Percentiles rank a stretch among this genome's conserved stretches.
Conservation (phyloP, 1,284 basidiomycete species). For the Sphagnurus paluster region DNA sequence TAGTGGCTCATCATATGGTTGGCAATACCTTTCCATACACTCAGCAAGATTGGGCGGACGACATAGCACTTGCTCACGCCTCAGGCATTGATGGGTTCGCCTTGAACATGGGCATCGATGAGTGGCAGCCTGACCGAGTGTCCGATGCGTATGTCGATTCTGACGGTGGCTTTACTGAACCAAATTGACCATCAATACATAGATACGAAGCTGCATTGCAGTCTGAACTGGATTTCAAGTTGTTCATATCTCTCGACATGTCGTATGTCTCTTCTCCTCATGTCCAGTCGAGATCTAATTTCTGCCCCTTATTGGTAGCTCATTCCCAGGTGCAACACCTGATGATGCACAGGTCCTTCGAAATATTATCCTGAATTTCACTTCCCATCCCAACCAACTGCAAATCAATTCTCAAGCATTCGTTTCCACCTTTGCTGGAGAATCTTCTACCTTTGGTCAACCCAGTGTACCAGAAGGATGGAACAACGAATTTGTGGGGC, state of each 20-base stretch:
- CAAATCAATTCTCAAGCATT: slow-evolving; percentile 55
- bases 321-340: slow-evolving; percentile 54
- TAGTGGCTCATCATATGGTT: slow-evolving; percentile 68
- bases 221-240: slow-evolving; percentile 63
- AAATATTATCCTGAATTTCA: slow-evolving; percentile 57
- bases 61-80: slow-evolving; percentile 58
- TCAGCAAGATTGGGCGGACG: slow-evolving; percentile 48
- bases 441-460: slow-evolving; percentile 71
- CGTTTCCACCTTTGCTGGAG: slow-evolving; percentile 81
- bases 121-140: slow-evolving; percentile 65
- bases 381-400: slow-evolving; percentile 65
- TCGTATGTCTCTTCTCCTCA: slow-evolving; percentile 39
- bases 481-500: slow-evolving; percentile 54
- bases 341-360: slow-evolving; percentile 59
- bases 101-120: slow-evolving; percentile 64
- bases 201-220: slow-evolving; percentile 57
- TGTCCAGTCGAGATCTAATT: background rate
- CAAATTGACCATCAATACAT: slow-evolving; percentile 3
- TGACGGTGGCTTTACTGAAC: background rate
- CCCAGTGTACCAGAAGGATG: slow-evolving; percentile 51
- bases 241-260: slow-evolving; percentile 85
- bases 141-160: slow-evolving; percentile 59
- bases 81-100: slow-evolving; percentile 70
- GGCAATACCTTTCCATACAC: slow-evolving; percentile 70
- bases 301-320: slow-evolving; percentile 32